Evolutionary conservation across 768 basidiomycete genomes (phyloP).

Genomic region (Termitomyces sp.): DNA sequence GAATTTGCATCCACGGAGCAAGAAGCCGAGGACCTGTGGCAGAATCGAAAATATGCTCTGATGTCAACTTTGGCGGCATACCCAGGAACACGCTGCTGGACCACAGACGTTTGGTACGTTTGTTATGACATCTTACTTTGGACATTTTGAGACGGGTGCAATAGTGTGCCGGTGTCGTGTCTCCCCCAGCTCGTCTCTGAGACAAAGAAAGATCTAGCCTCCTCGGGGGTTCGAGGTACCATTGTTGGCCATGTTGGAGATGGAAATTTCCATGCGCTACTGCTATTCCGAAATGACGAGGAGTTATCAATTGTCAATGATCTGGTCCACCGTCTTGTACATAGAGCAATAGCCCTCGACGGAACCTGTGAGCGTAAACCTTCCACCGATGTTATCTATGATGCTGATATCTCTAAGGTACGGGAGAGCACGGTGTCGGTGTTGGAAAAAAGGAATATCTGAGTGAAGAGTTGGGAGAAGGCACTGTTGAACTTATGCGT

Average conservation of each 20-base stretch:
- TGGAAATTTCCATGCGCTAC: slow-evolving; percentile 51
- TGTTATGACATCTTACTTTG: neutral
- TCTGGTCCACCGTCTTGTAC: slow-evolving; percentile 65
- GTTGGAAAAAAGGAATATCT: slow-evolving; percentile 85
- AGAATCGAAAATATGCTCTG: slow-evolving; percentile 80
- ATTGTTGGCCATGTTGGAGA: slow-evolving; percentile 83
- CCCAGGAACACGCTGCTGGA: slow-evolving; percentile 70
- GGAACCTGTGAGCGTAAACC: slow-evolving; percentile 57
- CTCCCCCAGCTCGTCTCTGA: slow-evolving; percentile 68
- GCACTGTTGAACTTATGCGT: slow-evolving; percentile 82
- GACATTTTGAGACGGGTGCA: neutral
- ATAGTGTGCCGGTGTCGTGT: slow-evolving; percentile 63
- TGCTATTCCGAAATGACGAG: slow-evolving; percentile 53
- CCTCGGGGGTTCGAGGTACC: slow-evolving; percentile 52
- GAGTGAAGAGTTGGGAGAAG: slow-evolving; percentile 72
- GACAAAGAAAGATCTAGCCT: slow-evolving; percentile 71
- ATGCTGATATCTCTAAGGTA: slow-evolving; percentile 39
- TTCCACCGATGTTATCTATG: neutral
- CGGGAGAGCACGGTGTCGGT: slow-evolving; percentile 86
- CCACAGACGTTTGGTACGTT: slow-evolving; percentile 83
- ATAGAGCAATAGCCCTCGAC: slow-evolving; percentile 66
- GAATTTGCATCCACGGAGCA: slow-evolving; percentile 68
- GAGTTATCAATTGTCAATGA: slow-evolving; percentile 49
- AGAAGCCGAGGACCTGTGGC: slow-evolving; percentile 77
- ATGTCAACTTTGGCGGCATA: slow-evolving; percentile 61